A percentile compares a stretch with the other conserved stretches of the same genome.
Conservation (phyloP, 169 alveolate species). For the Fabrea salina region DNA sequence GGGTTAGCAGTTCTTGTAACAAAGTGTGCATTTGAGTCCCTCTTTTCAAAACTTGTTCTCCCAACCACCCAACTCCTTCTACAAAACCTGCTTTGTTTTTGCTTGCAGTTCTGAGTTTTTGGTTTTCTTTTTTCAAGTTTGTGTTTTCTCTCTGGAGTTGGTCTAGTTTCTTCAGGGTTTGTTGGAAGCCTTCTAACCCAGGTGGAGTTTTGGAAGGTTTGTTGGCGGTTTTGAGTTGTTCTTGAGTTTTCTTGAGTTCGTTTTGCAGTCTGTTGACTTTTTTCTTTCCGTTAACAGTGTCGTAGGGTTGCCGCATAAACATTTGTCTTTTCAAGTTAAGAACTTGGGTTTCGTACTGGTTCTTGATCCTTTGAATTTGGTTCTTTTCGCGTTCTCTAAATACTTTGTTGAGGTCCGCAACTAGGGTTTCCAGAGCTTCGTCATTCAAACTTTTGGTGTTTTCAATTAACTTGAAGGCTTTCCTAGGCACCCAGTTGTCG, state of each 20-base stretch:
- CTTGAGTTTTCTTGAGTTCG: neutral
- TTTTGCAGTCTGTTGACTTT: neutral
- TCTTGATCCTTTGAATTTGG: constrained; percentile 27
- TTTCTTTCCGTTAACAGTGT: neutral
- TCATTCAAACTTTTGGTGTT: constrained; percentile 34
- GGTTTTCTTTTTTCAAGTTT: neutral
- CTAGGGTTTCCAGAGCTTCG: constrained; percentile 36
- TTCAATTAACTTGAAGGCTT: constrained; percentile 44
- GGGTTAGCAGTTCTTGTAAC: neutral
- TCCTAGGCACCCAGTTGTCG: constrained; percentile 59
- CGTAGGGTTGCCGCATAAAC: constrained; percentile 39
- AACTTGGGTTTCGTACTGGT: constrained; percentile 32
- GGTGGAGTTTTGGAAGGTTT: neutral
- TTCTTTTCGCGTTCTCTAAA: constrained; percentile 57
- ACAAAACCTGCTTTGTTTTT: neutral
- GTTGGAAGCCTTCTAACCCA: neutral
- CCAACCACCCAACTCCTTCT: constrained; percentile 8
- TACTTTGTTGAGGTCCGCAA: constrained; percentile 38
- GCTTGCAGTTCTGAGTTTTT: neutral
- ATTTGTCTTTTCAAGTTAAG: constrained; percentile 38
- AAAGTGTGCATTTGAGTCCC: neutral
- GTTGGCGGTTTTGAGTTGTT: neutral
- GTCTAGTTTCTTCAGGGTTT: neutral
- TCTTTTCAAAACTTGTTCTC: constrained; percentile 4
- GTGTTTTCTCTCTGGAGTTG: neutral